Conservation (phyloP, 108 stramenopile species). For the Schizochytrium sp. region DNA sequence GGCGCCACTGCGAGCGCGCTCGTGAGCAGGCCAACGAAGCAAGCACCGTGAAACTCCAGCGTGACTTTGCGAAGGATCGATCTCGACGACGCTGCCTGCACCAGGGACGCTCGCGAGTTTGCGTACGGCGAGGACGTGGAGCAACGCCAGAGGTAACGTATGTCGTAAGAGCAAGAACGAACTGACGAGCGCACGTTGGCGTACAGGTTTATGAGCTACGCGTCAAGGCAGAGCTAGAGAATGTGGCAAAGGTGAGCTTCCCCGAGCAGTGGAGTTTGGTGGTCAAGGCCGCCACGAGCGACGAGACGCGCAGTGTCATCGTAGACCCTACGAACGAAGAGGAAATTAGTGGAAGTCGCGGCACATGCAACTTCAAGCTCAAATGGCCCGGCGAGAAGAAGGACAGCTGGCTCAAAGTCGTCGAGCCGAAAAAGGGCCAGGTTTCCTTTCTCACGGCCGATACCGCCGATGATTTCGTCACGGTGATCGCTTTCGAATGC, state of each 20-base stretch:
- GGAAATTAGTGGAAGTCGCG: neutral
- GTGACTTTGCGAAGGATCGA: too few relatives aligned
- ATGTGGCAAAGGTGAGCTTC: neutral
- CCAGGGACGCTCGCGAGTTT: too few relatives aligned
- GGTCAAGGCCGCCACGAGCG: neutral
- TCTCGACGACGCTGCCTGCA: too few relatives aligned
- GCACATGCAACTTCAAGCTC: conserved; percentile 10
- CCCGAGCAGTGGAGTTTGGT: neutral
- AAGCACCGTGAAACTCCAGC: too few relatives aligned
- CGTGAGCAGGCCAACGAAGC: too few relatives aligned
- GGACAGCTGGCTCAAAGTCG: neutral
- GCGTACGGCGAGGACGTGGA: too few relatives aligned
- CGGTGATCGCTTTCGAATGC: neutral
- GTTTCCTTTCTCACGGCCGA: neutral
- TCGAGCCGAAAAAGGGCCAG: neutral
- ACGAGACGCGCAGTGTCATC: neutral
- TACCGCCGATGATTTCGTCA: neutral
- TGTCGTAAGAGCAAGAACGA: too few relatives aligned
- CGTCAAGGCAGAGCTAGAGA: conserved; percentile 14
- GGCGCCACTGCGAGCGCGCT: too few relatives aligned
- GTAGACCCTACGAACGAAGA: neutral
- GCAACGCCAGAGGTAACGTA: too few relatives aligned
- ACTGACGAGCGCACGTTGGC: too few relatives aligned
- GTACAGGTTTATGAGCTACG: neutral
- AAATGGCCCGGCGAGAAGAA: neutral